A percentile compares a stretch with the other conserved stretches of the same genome.
These are phyloP conservation scores for Myriosclerotinia duriaeana DNA, from an alignment of 2,329 filamentous ascomycete genomes.

Conservation along the genomic window DNA sequence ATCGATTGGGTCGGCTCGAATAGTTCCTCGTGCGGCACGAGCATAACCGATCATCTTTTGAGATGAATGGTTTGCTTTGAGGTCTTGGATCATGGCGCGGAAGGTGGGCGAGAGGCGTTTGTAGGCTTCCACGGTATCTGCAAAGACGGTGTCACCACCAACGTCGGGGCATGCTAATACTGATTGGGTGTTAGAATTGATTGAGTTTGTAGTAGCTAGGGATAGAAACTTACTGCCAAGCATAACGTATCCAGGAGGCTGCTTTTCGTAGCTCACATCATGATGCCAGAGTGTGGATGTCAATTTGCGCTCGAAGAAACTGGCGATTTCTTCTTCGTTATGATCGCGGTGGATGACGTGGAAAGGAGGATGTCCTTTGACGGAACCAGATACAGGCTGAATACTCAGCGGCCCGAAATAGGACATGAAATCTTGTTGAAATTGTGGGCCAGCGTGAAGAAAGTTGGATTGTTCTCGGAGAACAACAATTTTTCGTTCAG, in stretches of 20 bases:
- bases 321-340: constrained; percentile 56
- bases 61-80: constrained; percentile 62
- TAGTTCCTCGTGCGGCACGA: constrained; percentile 55
- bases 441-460: constrained; percentile 56
- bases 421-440: constrained; percentile 61
- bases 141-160: constrained; percentile 72
- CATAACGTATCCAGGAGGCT: constrained; percentile 69
- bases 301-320: constrained; percentile 65
- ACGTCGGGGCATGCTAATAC: constrained; percentile 44
- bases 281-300: constrained; percentile 65
- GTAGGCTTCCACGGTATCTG: constrained; percentile 67
- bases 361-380: constrained; percentile 58
- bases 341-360: constrained; percentile 67
- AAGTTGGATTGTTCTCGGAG: constrained; percentile 54
- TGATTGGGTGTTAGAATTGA: constrained; percentile 11
- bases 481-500: constrained; percentile 45
- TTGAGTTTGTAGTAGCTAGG: background rate
- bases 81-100: constrained; percentile 52
- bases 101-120: constrained; percentile 42
- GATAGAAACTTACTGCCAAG: constrained; percentile 42
- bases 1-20: constrained; percentile 62
- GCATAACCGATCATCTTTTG: constrained; percentile 56
- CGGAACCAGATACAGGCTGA: constrained; percentile 67
- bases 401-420: constrained; percentile 65
- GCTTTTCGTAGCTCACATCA: constrained; percentile 68